Base-by-base conservation (phyloP, 208 protist genomes). In the Novymonas esmeraldas region DNA sequence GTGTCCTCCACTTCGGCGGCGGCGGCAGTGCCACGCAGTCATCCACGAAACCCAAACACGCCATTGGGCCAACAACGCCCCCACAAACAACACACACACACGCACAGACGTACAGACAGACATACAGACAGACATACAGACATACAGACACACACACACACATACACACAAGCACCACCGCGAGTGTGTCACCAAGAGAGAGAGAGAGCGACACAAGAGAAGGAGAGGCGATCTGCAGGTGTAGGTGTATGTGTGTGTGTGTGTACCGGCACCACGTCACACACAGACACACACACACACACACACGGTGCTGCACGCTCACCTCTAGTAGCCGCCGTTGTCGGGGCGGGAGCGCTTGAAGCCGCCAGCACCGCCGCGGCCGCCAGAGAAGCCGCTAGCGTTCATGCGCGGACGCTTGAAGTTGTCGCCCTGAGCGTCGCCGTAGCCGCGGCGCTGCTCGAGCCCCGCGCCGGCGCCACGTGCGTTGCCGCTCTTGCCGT, bases 401-500 rank as follows among this genome's bases (percentile, higher is more conserved):
- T 84, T 64, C 54, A 66, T 78, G 54, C 77, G 81, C 22, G 78
- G 72, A 31, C 84, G 76, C 70, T 82, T 77, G 72, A 93, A 92
- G 36, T 80, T 85, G 64, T 64, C 51, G 39, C 45, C 69, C 51
- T 81, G 68, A 56, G 70, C 76, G 42, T 64, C 64, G 49, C 71
- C 73, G 34, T 63, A 73, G 52, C 70, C 66, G 57, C 60, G 48
- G 42, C 87, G 84, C 68, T 90, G 84, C 79, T 93, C 85, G 44
- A 94, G 56, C 26, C 68, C 72, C 1, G 82, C 75, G 64, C 88
- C 89, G 22, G 61, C 79, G 44, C 91, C 91, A 36, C 92, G 86
- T 11, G 89, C 92, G 61, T 96, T 96, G 52, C 92, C 92, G 50
- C 84, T 93, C 62, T 88, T 90, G 44, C 89, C 92, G 59, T 95